These are phyloP conservation scores for Ehretia macrophylla DNA, from an alignment of 257 asterid genomes.

Conservation along the genomic window DNA sequence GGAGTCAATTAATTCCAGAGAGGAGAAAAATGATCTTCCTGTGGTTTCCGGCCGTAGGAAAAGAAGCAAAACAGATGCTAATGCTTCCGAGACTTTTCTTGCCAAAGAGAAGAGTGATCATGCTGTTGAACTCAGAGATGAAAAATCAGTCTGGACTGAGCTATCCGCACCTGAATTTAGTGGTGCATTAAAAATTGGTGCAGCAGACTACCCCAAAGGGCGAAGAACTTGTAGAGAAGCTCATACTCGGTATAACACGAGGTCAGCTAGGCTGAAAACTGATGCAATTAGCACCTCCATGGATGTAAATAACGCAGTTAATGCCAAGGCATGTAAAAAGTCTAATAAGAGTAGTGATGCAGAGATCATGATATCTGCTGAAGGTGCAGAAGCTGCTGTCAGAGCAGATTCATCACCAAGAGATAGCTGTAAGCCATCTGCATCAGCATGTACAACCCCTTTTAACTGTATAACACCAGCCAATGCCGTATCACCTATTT, in stretches of 20 bases:
- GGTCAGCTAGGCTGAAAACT: conserved; percentile 32
- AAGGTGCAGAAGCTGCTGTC: conserved; percentile 26
- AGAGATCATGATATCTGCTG: conserved; percentile 17
- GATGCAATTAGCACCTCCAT: conserved; percentile 14
- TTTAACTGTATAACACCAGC: conserved; percentile 32
- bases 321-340: conserved; percentile 15
- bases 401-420: conserved; percentile 40
- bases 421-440: conserved; percentile 22
- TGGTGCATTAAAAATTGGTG: conserved; percentile 15
- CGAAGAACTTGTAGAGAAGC: conserved; percentile 32
- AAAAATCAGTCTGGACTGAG: conserved; percentile 20
- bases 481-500: conserved; percentile 65
- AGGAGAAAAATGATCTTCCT: conserved; percentile 20
- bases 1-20: conserved; percentile 14
- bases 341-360: conserved; percentile 22
- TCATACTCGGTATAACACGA: conserved; percentile 20
- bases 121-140: conserved; percentile 29
- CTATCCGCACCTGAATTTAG: conserved; percentile 14
- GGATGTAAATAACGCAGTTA: conserved; percentile 17
- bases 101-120: conserved; percentile 24
- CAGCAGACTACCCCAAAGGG: conserved; percentile 24
- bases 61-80: conserved; percentile 27
- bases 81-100: conserved; percentile 1
- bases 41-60: conserved; percentile 18
- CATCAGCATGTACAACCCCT: conserved; percentile 51